Evolutionary conservation across 331 rosid species (phyloP), one percentile per base, ranked within the genome.

Genomic region (Spiraea crenata): DNA sequence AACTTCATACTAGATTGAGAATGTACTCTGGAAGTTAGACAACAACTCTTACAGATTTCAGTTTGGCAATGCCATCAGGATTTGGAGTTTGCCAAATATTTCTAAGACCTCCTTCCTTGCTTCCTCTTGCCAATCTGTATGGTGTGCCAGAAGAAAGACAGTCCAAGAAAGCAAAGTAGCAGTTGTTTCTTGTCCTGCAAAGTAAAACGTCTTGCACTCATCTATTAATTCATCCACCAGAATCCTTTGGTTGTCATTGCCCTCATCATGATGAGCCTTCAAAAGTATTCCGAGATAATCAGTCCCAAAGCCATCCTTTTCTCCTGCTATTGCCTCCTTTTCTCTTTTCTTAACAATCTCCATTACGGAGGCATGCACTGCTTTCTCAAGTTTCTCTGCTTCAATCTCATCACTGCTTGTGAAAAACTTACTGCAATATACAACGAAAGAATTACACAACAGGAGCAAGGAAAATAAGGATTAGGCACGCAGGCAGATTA

Each of bases 131-230:
- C 62, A 57, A 57, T 57, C 62, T 4, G 58, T 54, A 12, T 57
- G 9, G 38, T 25, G 38, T 25, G 40, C 38, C 4, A 57, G 62
- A 5, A 57, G 62, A 57, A 57, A 20, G 62, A 57, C 16, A 1
- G 62, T 57, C 62, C 62, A 57, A 31, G 62, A 14, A 57, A 57
- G 62, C 40, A 57, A 57, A 57, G 40, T 9, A 35, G 12, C 25
- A 31, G 62, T 57, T n/a, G 62, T 57, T 57, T 57, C 63, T 58
- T 58, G 63, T 35, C 63, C 63, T 13, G 63, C 63, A 58, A 58
- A 58, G 63, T 58, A 35, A 58, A 58, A 58, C 20, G 63, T 58
- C 41, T 58, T 58, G 63, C 63, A 58, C 17, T 58, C 63, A 7
- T 58, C 63, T 3, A 34, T 19, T 3, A 58, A 13, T 0, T 58